Conservation (phyloP, 306 rosid genomes). For the Cicer arietinum region DNA sequence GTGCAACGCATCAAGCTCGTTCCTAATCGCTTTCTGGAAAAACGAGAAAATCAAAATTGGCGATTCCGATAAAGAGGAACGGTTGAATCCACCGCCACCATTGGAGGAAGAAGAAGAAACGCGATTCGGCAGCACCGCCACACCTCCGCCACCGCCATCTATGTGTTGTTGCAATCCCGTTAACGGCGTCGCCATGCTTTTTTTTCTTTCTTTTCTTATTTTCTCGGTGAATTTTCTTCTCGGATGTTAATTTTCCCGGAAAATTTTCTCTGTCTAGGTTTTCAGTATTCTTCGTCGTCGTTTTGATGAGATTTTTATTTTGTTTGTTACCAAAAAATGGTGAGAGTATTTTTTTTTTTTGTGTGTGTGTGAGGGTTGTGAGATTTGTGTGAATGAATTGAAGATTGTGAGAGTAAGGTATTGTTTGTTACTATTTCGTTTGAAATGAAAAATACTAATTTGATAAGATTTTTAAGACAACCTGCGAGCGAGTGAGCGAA, state of each 20-base stretch:
- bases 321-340: background rate
- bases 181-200: constrained; percentile 79
- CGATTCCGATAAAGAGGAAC: constrained; percentile 61
- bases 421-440: constrained; percentile 15
- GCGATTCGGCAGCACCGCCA: constrained; percentile 72
- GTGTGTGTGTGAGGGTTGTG: background rate
- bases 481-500: constrained; percentile 27
- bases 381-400: background rate
- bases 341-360: background rate
- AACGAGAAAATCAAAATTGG: constrained; percentile 86
- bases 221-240: constrained; percentile 23
- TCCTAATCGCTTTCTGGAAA: constrained; percentile 88
- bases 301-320: background rate
- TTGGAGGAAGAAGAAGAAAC: constrained; percentile 58
- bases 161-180: constrained; percentile 63
- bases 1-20: constrained; percentile 90
- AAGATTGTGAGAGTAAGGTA: constrained; percentile 36
- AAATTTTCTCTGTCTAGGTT: constrained; percentile 42
- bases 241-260: constrained; percentile 40
- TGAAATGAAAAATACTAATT: constrained; percentile 44
- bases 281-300: background rate
- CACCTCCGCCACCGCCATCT: constrained; percentile 76
- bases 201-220: constrained; percentile 39
- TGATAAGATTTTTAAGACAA: constrained; percentile 46
- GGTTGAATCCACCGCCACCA: constrained; percentile 56